Base-by-base conservation (phyloP, 208 protist species). In the Trypanosoma platydactyli region DNA sequence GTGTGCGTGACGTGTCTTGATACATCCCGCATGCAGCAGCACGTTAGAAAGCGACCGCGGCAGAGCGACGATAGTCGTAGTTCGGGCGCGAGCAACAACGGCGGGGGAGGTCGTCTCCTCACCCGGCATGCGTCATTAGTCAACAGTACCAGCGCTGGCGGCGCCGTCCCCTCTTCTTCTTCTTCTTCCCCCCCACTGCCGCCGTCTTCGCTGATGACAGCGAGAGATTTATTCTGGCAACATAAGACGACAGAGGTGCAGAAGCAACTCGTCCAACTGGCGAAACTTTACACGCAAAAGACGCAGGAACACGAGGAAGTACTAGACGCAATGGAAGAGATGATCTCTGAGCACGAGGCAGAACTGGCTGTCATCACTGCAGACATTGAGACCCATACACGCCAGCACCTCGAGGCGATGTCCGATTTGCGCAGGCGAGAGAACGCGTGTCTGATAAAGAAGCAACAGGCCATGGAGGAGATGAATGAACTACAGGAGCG, bases 301-400 rank as follows among this genome's bases (percentile, higher is more conserved):
- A 24, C 45, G 24, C 29, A 51, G 40, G 71, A 79, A 25, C 41
- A 58, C 46, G 72, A 74, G 27, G 63, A 45, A 13, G 64, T 79
- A 18, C 25, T 73, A 22, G 75, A 84, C 50, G 79, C 74, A 0
- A 64, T 82, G 27, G 76, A 86, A 48, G 55, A 49, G 20, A 80
- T 82, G 76, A 58, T 88, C 22, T 44, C 42, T 16, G 24, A 25
- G 9, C 75, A 88, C 30, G 82, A 81, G 25, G 5, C 13, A 25
- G 59, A 72, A 22, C 29, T 81, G 0, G 49, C 49, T 2, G 59
- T 66, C 35, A 67, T 84, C 25, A 55, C 77, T 12, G 54, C 68
- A 18, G 71, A 60, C n/a, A 76, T 52, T 63, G 48, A 54, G 5
- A 15, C 45, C 0, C 59, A 60, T 9, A 69, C 57, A 20, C 44